phyloP scores from a whole-genome alignment of 441 rosid species.

The Theobroma grandiflorum region DNA sequence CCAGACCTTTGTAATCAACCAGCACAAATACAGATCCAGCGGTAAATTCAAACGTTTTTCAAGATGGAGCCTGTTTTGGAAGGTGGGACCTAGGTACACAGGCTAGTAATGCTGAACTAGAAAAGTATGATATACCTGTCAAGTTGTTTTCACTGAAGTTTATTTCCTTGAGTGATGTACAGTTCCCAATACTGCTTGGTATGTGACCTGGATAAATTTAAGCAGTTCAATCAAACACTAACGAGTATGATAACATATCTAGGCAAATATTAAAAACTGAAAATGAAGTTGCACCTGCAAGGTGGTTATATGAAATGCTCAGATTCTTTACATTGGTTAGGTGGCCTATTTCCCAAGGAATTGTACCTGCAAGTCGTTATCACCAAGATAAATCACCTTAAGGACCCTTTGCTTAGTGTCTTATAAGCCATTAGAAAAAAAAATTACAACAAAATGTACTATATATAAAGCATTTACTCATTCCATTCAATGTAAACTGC shows the following conservation, averaged over 20 bases:
- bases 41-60: background rate
- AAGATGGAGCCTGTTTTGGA: background rate
- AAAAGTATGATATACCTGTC: constrained; percentile 21
- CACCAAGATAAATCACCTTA: background rate
- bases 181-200: constrained; percentile 29
- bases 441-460: background rate
- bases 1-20: background rate
- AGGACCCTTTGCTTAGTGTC: background rate
- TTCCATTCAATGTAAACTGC: background rate
- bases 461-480: background rate
- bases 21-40: background rate
- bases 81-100: background rate
- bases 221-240: background rate
- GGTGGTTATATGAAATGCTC: background rate
- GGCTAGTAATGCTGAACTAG: background rate
- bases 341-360: constrained; percentile 11
- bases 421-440: background rate
- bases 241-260: background rate
- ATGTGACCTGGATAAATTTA: constrained; percentile 19
- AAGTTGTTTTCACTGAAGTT: constrained; percentile 28
- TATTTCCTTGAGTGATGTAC: constrained; percentile 21
- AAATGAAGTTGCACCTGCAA: background rate
- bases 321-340: background rate
- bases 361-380: background rate
- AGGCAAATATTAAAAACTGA: background rate